phyloP scores from a whole-genome alignment of 2,329 filamentous ascomycete genomes.

The Teratosphaeria epicoccoides region DNA sequence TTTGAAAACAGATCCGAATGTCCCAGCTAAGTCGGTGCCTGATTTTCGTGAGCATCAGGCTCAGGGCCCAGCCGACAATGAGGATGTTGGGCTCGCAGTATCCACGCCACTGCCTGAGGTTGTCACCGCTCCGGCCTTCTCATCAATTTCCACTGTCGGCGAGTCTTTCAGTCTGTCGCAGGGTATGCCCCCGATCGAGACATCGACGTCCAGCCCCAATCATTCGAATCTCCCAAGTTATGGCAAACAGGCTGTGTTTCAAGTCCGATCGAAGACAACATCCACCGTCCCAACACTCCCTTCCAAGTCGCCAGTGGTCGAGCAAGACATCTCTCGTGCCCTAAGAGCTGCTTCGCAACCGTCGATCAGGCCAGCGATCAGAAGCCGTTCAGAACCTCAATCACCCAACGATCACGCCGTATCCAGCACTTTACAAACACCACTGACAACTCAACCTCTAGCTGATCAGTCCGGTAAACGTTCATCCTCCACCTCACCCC shows the following conservation, averaged over 20 bases:
- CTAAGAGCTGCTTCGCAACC: not conserved
- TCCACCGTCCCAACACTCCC: not conserved
- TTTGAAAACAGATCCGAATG: no score
- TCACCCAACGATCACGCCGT: not conserved
- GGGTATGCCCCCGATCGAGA: not conserved
- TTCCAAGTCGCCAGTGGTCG: not conserved
- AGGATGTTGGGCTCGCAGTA: not conserved
- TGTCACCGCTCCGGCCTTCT: not conserved
- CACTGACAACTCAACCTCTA: not conserved
- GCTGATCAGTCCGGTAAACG: not conserved
- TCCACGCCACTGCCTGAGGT: not conserved
- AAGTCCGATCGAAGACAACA: not conserved
- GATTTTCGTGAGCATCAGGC: not conserved
- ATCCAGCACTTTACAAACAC: not conserved
- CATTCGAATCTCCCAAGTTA: not conserved
- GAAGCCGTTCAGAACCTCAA: not conserved
- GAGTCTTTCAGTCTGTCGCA: not conserved
- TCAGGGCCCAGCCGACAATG: not conserved
- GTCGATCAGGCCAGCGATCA: not conserved
- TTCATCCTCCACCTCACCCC: not conserved
- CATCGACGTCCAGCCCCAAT: not conserved
- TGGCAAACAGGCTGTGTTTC: not conserved
- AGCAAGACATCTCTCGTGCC: not conserved
- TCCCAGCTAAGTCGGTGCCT: no score
- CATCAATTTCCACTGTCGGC: not conserved